Conservation (phyloP, 345 rosid species). For the Populus deltoides region DNA sequence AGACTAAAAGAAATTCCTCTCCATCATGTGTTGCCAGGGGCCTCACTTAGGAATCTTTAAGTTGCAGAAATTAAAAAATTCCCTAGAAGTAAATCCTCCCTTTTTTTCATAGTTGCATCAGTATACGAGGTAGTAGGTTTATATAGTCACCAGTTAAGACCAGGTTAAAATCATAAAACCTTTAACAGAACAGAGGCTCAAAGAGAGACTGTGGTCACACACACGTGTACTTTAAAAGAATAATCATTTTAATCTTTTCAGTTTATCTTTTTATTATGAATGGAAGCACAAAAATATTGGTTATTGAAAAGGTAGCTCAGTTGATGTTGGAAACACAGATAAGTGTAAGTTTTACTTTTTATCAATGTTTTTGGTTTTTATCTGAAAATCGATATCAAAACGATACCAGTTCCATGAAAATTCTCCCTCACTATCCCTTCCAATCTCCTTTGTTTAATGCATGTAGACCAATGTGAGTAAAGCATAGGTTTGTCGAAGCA, state of each 20-base stretch:
- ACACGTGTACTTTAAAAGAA: too few relatives aligned
- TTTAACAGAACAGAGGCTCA: neutral
- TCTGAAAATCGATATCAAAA: neutral
- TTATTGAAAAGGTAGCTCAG: neutral
- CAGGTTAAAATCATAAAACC: neutral
- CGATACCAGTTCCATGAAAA: neutral
- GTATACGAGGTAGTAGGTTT: neutral
- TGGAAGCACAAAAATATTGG: neutral
- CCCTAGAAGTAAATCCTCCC: neutral
- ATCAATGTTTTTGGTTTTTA: neutral
- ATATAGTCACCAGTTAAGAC: neutral
- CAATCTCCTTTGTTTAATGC: neutral
- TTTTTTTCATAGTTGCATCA: neutral
- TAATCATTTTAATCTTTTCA: neutral
- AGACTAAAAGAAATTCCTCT: neutral
- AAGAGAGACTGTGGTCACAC: neutral
- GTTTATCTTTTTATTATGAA: neutral
- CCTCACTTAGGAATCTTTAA: neutral
- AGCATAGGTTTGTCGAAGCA: neutral
- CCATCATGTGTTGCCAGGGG: neutral
- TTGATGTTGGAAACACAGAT: neutral
- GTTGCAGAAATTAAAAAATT: neutral
- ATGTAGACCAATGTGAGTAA: neutral
- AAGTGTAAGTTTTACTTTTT: neutral
- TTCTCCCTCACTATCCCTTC: neutral